phyloP scores from a whole-genome alignment of 2,329 filamentous ascomycete genomes.

The Pseudophaeomoniella oleicola region DNA sequence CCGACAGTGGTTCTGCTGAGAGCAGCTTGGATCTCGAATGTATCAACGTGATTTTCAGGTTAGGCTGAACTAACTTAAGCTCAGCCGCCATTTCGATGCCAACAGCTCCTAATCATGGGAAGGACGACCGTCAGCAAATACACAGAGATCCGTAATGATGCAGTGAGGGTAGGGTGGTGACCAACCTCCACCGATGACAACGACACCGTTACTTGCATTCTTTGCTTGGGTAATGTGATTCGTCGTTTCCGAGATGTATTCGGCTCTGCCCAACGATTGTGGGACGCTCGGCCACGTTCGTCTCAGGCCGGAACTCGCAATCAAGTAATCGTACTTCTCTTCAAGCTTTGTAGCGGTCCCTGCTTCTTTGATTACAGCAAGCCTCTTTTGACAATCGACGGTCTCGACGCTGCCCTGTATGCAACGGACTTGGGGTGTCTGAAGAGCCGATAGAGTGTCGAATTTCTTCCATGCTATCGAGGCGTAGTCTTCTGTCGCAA shows the following conservation, averaged over 20 bases:
- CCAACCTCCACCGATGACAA: not conserved
- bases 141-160: no score
- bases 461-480: not conserved
- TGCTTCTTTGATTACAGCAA: no score
- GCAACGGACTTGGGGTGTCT: not conserved
- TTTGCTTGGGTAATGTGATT: not conserved
- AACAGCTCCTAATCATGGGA: no score
- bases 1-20: conserved; percentile 57
- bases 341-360: not conserved
- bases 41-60: conserved; percentile 31
- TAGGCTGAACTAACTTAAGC: conserved; percentile 31
- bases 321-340: not conserved
- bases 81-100: conserved; percentile 37
- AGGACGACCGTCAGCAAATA: no score
- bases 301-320: not conserved
- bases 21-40: conserved; percentile 26
- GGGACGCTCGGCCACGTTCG: not conserved
- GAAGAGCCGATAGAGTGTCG: not conserved
- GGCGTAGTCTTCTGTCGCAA: not conserved
- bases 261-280: not conserved
- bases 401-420: not conserved
- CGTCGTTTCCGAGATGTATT: not conserved
- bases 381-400: not conserved
- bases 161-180: no score
- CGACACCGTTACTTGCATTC: not conserved